A percentile compares a stretch with the other conserved stretches of the same genome.
phyloP scores from a whole-genome alignment of 2,329 filamentous ascomycete genomes.

The Epichloe sibirici region DNA sequence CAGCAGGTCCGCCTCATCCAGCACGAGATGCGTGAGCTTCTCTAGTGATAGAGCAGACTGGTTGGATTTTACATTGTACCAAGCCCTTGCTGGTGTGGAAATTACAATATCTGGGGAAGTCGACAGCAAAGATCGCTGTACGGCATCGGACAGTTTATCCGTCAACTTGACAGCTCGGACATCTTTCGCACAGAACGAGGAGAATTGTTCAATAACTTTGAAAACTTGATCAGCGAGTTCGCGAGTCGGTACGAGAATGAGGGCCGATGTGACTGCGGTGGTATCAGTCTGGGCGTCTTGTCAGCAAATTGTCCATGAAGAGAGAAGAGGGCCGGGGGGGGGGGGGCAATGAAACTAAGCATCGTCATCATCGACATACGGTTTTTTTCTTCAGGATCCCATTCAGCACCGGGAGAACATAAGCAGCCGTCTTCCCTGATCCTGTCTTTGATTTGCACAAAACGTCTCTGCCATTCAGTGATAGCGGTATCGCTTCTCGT shows the following conservation, averaged over 20 bases:
- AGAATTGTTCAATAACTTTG: slow-evolving; percentile 63
- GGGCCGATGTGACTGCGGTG: slow-evolving; percentile 49
- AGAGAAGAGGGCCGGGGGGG: neutral
- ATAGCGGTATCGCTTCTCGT: slow-evolving; percentile 73
- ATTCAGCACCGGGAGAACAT: slow-evolving; percentile 80
- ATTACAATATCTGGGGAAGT: slow-evolving; percentile 83
- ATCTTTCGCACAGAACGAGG: slow-evolving; percentile 74
- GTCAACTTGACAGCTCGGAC: slow-evolving; percentile 76
- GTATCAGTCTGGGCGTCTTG: slow-evolving; percentile 31
- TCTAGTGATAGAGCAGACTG: slow-evolving; percentile 51
- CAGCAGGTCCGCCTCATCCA: slow-evolving; percentile 91
- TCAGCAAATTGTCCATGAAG: neutral
- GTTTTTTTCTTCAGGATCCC: slow-evolving; percentile 68
- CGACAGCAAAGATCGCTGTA: slow-evolving; percentile 75
- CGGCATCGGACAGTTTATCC: slow-evolving; percentile 78
- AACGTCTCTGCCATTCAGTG: slow-evolving; percentile 78
- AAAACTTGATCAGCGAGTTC: slow-evolving; percentile 89
- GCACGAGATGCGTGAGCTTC: slow-evolving; percentile 63
- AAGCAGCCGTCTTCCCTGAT: slow-evolving; percentile 95
- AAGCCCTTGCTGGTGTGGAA: slow-evolving; percentile 77
- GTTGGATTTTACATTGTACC: slow-evolving; percentile 61
- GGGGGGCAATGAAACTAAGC: neutral
- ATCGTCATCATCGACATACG: slow-evolving; percentile 25
- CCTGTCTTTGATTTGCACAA: slow-evolving; percentile 88
- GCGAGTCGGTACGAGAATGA: slow-evolving; percentile 87